A percentile compares a stretch with the other conserved stretches of the same genome.
phyloP scores from a whole-genome alignment of 83 land plant species.

The Diphasiastrum complanatum region DNA sequence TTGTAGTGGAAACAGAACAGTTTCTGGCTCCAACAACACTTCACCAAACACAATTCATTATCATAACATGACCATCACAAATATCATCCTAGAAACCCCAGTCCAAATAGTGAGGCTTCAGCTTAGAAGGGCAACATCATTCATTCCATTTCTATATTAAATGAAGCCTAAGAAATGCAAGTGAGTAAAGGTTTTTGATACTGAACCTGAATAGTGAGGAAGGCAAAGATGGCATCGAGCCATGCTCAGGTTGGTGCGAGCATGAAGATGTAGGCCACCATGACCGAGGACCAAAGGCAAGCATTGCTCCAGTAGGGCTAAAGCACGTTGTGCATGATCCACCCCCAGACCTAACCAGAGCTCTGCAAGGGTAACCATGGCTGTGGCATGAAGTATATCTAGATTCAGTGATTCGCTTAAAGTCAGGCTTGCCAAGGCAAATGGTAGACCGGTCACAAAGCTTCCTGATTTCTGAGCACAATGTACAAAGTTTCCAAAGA shows the following conservation, averaged over 20 bases:
- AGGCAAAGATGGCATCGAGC: conserved; percentile 74
- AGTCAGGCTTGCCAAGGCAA: conserved; percentile 82
- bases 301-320: conserved; percentile 53
- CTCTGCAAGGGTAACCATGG: conserved; percentile 73
- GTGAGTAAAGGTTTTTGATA: background rate
- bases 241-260: conserved; percentile 64
- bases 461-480: conserved; percentile 80
- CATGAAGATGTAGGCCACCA: conserved; percentile 82
- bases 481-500: too few relatives aligned
- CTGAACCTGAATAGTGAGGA: conserved; percentile 59
- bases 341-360: conserved; percentile 82
- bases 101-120: background rate
- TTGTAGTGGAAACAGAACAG: conserved; percentile 56
- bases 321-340: conserved; percentile 58
- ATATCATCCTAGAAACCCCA: background rate
- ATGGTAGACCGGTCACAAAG: conserved; percentile 79
- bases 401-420: conserved; percentile 80
- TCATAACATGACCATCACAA: background rate
- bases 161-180: conserved; percentile 8
- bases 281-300: conserved; percentile 89
- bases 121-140: background rate
- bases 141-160: conserved; percentile 2
- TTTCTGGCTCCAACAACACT: conserved; percentile 57
- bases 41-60: conserved; percentile 8
- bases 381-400: conserved; percentile 80